Conservation (phyloP, 306 rosid species). For the Spatholobus suberectus region DNA sequence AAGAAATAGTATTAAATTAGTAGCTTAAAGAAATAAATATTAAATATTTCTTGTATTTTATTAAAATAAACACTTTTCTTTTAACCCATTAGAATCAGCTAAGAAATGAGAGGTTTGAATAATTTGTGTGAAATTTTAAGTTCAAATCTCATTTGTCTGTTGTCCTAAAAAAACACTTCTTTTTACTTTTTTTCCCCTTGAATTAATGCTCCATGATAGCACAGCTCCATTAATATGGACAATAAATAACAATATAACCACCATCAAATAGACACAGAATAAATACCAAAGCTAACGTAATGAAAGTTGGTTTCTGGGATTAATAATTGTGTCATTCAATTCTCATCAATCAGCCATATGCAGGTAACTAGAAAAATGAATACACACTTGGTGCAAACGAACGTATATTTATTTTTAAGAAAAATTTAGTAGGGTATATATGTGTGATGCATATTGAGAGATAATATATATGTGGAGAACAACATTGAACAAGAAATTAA, state of each 20-base stretch:
- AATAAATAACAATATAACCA: not conserved
- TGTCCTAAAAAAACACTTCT: too few species aligned
- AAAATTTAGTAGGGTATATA: not conserved
- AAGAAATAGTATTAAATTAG: too few species aligned
- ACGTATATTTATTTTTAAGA: not conserved
- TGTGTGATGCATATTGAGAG: not conserved
- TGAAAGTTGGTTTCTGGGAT: not conserved
- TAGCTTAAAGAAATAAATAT: too few species aligned
- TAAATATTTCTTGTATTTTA: too few species aligned
- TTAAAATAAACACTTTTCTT: too few species aligned
- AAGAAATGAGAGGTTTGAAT: too few species aligned
- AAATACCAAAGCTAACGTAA: slow-evolving; percentile 9
- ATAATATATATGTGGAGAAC: not conserved
- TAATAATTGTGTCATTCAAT: not conserved
- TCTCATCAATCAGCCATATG: not conserved
- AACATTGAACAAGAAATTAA: not conserved
- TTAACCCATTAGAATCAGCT: too few species aligned
- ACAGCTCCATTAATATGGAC: not conserved
- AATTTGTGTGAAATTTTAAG: too few species aligned
- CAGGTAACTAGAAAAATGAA: not conserved
- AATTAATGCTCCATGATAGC: not conserved
- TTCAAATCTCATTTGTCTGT: too few species aligned
- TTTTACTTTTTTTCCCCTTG: not conserved
- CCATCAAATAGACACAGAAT: slow-evolving; percentile 12
- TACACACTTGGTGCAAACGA: not conserved